Evolutionary conservation across 768 basidiomycete genomes (phyloP).

Genomic region (Sarcomyxa edulis): DNA sequence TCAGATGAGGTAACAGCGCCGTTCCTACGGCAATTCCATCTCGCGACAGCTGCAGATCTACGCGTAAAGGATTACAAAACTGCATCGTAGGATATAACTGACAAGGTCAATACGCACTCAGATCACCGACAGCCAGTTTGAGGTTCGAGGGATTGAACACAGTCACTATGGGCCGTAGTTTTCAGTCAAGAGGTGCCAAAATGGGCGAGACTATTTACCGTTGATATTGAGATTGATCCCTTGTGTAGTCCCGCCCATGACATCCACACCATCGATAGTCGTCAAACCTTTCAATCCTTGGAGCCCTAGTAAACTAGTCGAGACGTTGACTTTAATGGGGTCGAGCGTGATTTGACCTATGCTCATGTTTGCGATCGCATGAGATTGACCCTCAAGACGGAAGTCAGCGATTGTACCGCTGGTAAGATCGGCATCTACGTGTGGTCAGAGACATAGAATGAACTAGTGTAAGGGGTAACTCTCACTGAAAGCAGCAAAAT

Average conservation of each 20-base stretch:
- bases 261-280: conserved; percentile 55
- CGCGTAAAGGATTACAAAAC: neutral
- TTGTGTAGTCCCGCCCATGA: conserved; percentile 55
- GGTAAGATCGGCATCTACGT: conserved; percentile 52
- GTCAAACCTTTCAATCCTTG: conserved; percentile 54
- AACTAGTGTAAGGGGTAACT: conserved; percentile 5
- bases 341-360: conserved; percentile 66
- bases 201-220: conserved; percentile 28
- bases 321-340: conserved; percentile 67
- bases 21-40: conserved; percentile 54
- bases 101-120: conserved; percentile 39
- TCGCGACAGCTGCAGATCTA: conserved; percentile 53
- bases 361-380: conserved; percentile 53
- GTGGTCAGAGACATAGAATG: conserved; percentile 4
- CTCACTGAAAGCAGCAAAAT: conserved; percentile 59
- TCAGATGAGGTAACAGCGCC: conserved; percentile 54
- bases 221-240: conserved; percentile 56
- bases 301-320: conserved; percentile 54
- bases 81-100: neutral
- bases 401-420: conserved; percentile 43
- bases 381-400: conserved; percentile 52
- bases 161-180: conserved; percentile 30
- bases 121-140: conserved; percentile 54
- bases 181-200: neutral
- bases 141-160: conserved; percentile 69